These are phyloP conservation scores for Ceratobasidium theobromae DNA, from an alignment of 1,284 basidiomycete species.

Conservation along the genomic window DNA sequence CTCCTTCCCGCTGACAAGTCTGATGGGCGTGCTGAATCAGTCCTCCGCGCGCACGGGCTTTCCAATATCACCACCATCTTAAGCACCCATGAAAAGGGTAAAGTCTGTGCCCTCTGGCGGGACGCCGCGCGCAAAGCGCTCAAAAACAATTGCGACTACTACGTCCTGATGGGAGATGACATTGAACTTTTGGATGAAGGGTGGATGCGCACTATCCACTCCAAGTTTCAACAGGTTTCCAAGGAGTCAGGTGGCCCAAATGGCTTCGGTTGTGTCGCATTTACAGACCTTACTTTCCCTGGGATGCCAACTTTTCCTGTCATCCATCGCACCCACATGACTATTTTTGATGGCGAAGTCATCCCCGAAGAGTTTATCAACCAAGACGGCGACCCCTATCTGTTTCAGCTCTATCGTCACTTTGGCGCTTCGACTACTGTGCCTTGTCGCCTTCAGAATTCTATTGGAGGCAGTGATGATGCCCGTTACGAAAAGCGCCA, in stretches of 20 bases:
- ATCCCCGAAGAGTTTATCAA: conserved; percentile 58
- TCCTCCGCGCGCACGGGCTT: conserved; percentile 47
- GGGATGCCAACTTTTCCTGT: conserved; percentile 65
- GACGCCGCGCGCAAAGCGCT: conserved; percentile 53
- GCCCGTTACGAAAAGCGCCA: conserved; percentile 55
- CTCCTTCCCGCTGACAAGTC: conserved; percentile 40
- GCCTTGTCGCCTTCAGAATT: conserved; percentile 47
- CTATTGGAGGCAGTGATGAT: conserved; percentile 49
- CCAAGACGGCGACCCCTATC: conserved; percentile 60
- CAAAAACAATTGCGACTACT: conserved; percentile 53
- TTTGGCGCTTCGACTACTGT: conserved; percentile 56
- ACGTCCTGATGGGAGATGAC: conserved; percentile 60
- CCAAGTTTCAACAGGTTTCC: conserved; percentile 47
- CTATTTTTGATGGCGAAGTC: conserved; percentile 55
- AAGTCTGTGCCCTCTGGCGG: conserved; percentile 58
- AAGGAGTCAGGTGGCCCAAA: conserved; percentile 42
- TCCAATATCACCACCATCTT: conserved; percentile 45
- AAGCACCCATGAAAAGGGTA: conserved; percentile 49
- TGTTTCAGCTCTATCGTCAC: conserved; percentile 61
- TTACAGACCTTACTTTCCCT: conserved; percentile 57
- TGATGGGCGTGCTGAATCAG: conserved; percentile 41
- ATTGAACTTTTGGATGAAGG: conserved; percentile 52
- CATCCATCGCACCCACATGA: conserved; percentile 55
- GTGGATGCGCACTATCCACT: conserved; percentile 53
- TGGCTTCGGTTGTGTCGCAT: conserved; percentile 60